phyloP scores from a whole-genome alignment of 2,329 filamentous ascomycete genomes.

The Sarocladium oryzae region DNA sequence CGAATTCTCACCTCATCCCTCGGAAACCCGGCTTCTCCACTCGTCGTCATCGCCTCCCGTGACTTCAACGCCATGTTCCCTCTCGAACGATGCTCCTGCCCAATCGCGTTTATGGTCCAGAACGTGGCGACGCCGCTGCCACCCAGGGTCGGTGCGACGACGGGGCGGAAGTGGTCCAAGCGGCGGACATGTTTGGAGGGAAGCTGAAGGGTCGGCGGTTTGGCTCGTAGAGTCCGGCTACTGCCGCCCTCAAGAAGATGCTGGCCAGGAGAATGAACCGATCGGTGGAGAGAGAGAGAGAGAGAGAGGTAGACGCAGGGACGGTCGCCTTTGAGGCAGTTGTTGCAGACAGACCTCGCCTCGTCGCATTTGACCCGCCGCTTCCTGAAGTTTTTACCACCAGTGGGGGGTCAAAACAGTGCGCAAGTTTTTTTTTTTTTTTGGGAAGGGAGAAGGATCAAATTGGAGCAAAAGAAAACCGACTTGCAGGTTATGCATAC shows the following conservation, averaged over 20 bases:
- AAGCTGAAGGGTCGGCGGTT: constrained; percentile 10
- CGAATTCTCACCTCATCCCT: constrained; percentile 15
- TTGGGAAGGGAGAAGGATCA: neutral
- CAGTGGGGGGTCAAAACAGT: too few species aligned
- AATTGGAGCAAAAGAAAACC: constrained; percentile 17
- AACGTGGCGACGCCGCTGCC: constrained; percentile 28
- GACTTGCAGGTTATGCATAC: constrained; percentile 50
- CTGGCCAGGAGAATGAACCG: constrained; percentile 26
- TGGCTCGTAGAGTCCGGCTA: too few species aligned
- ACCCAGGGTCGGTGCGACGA: constrained; percentile 28
- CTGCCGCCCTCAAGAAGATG: constrained; percentile 24
- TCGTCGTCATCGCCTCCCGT: constrained; percentile 13
- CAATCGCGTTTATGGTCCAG: constrained; percentile 32
- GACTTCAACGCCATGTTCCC: constrained; percentile 30
- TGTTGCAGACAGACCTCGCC: constrained; percentile 41
- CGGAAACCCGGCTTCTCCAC: neutral
- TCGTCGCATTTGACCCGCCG: constrained; percentile 55
- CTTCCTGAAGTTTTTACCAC: constrained; percentile 28
- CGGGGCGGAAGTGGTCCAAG: constrained; percentile 31
- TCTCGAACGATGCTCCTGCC: constrained; percentile 27
- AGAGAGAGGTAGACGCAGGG: constrained; percentile 48
- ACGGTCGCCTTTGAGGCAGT: constrained; percentile 45
- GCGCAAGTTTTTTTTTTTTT: neutral
- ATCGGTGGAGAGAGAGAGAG: too few species aligned
- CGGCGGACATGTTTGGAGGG: constrained; percentile 21